These are phyloP conservation scores for Dictyostelium brefeldianum DNA, from an alignment of 78 protist species.

Conservation along the genomic window DNA sequence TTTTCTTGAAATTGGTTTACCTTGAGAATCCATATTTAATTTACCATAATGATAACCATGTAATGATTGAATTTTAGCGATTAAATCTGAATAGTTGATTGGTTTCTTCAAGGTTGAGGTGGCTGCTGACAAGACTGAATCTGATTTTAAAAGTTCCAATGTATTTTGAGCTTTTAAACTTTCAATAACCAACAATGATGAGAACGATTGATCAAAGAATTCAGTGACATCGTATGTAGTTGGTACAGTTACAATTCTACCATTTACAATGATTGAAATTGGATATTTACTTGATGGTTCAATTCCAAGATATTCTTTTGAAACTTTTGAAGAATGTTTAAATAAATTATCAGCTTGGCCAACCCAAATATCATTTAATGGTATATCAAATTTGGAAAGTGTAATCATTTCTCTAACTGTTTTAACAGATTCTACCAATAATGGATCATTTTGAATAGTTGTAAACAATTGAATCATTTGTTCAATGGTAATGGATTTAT, in stretches of 20 bases:
- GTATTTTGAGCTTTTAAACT: background rate
- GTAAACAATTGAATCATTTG: background rate
- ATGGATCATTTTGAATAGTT: background rate
- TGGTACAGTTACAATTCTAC: conserved; percentile 20
- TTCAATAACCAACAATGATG: background rate
- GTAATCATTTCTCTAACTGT: background rate
- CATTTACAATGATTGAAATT: conserved; percentile 1
- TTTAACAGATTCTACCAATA: background rate
- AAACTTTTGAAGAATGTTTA: background rate
- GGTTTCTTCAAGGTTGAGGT: background rate
- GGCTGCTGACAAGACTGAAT: background rate
- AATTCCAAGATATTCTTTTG: background rate
- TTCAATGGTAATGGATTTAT: background rate
- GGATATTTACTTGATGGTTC: background rate
- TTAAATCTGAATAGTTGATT: background rate
- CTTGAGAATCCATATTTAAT: background rate
- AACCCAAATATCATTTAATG: conserved; percentile 3
- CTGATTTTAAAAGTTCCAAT: background rate
- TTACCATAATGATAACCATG: conserved; percentile 13
- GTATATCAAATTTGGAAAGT: background rate
- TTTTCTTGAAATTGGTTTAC: background rate
- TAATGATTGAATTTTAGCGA: conserved; percentile 11
- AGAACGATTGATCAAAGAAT: background rate
- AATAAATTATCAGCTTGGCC: conserved; percentile 4
- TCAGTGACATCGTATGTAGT: background rate